Evolutionary conservation across 2,329 filamentous ascomycete genomes (phyloP).

Genomic region (Hypoxylon sp.): DNA sequence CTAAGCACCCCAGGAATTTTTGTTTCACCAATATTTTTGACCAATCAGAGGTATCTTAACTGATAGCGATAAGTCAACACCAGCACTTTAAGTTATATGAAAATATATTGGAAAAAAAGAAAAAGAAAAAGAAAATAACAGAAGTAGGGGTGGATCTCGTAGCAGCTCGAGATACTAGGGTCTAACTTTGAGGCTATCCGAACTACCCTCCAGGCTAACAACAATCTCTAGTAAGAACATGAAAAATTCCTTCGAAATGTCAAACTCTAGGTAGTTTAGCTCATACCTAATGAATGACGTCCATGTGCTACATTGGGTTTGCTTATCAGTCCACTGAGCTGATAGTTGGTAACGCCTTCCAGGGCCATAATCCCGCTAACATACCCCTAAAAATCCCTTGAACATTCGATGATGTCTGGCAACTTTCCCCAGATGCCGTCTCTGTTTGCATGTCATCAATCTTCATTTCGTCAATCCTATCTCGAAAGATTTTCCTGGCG

Average conservation of each 20-base stretch:
- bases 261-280: neutral
- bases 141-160: neutral
- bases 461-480: neutral
- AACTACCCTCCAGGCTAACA: neutral
- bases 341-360: neutral
- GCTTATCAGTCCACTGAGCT: neutral
- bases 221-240: neutral
- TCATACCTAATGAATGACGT: neutral
- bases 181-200: neutral
- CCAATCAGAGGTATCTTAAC: conserved; percentile 13
- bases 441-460: neutral
- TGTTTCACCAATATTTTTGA: conserved; percentile 27
- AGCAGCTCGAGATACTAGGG: too few species aligned
- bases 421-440: neutral
- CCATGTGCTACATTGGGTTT: neutral
- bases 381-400: neutral
- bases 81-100: neutral
- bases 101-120: too few species aligned
- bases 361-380: neutral
- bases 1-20: conserved; percentile 25
- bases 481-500: neutral
- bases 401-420: neutral
- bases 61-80: neutral
- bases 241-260: too few species aligned
- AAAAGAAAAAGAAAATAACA: neutral